Evolutionary conservation across 305 asterid species (phyloP), one percentile per base, ranked within the genome.

Genomic region (Solanum chacoense): DNA sequence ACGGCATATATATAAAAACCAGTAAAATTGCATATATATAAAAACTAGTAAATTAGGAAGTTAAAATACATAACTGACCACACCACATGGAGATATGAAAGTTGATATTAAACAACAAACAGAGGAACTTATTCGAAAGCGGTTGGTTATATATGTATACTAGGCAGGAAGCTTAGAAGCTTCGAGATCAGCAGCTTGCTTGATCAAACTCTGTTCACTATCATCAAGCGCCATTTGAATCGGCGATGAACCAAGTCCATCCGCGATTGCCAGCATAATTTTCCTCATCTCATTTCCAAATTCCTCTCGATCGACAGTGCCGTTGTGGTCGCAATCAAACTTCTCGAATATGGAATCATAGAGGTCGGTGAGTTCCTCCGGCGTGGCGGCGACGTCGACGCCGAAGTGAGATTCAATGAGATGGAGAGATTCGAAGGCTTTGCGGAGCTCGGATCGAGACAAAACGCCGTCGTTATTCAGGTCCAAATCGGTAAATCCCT

Each of bases 171-270:
- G 4, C 93, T 93, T 95, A 13, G 98, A 93, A 4, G 98, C 97
- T 86, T 97, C 99, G 35, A 94, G 94, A 92, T 97, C 99, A 5
- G 95, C 98, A n/a, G 99, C 99, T 90, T 91, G 92, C 89, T 97
- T 96, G 63, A 97, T 93, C 50, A 97, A 90, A 89, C 91, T 93
- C 67, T 87, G 88, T 4, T 93, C 96, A 71, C 91, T 45, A 24
- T 96, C 99, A 63, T 96, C 99, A 34, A 97, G 94, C 14, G 95
- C 98, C 99, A 97, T 97, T 91, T 97, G 99, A 8, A 97, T 97
- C 3, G 98, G 98, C 84, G 87, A 93, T 0, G 95, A 91, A 0
- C 99, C 99, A 65, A 97, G 93, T 11, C 99, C 99, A 31, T 97
- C 99, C 13, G 98, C 98, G 24, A 97, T 94, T 5, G 98, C 99